Conservation (phyloP, 2,329 filamentous ascomycete species). For the Sporothrix schenckii region DNA sequence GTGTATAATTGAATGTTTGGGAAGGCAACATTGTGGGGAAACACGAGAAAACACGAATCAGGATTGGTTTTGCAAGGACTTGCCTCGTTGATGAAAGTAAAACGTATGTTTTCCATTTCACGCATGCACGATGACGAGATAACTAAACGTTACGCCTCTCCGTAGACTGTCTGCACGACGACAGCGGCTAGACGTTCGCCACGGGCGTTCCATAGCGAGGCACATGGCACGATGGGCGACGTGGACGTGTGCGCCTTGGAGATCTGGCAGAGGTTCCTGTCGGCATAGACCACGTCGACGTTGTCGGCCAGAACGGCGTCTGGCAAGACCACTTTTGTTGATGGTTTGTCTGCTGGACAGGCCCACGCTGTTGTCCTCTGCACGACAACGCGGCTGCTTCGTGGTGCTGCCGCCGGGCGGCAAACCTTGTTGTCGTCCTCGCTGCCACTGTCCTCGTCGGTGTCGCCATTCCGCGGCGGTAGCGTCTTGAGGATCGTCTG, state of each 20-base stretch:
- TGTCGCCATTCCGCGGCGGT: background rate
- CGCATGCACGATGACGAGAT: background rate
- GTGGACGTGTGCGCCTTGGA: background rate
- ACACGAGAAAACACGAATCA: background rate
- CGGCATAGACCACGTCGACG: conserved; percentile 33
- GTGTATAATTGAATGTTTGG: background rate
- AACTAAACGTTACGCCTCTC: background rate
- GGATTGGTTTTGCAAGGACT: background rate
- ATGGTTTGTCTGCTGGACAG: background rate
- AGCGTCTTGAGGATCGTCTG: conserved; percentile 4
- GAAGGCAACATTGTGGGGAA: too few relatives aligned
- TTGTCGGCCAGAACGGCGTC: background rate
- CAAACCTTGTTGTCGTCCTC: background rate
- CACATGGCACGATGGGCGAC: conserved; percentile 47
- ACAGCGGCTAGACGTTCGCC: conserved; percentile 46
- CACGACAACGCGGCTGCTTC: conserved; percentile 23
- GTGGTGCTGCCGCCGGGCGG: conserved; percentile 3
- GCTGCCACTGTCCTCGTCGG: conserved; percentile 9
- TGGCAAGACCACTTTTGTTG: background rate
- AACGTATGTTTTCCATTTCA: background rate
- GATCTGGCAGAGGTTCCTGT: conserved; percentile 20
- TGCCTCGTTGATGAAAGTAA: background rate
- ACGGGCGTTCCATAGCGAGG: conserved; percentile 47
- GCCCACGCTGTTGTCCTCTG: background rate
- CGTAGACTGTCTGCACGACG: conserved; percentile 38